Percentiles rank a stretch among this genome's conserved stretches.
These are phyloP conservation scores for Aspergillus alliaceus DNA, from an alignment of 2,329 filamentous ascomycete species.

Conservation along the genomic window DNA sequence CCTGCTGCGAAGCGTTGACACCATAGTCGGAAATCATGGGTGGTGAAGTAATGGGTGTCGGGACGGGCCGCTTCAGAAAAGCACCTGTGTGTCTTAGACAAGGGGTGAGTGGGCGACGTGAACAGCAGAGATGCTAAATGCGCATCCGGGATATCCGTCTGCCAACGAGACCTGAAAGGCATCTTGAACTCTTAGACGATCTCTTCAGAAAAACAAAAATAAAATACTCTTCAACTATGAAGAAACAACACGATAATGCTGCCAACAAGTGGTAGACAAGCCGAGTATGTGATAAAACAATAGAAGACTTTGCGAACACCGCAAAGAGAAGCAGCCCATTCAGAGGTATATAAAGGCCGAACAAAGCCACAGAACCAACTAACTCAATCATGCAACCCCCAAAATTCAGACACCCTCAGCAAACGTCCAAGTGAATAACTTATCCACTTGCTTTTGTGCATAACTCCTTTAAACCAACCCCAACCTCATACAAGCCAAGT, in stretches of 20 bases:
- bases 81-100: conserved; percentile 45
- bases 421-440: background rate
- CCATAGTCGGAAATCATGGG: conserved; percentile 65
- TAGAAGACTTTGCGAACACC: too few species aligned
- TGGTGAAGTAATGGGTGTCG: conserved; percentile 65
- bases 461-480: background rate
- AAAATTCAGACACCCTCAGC: background rate
- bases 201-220: background rate
- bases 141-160: conserved; percentile 46
- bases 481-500: too few species aligned
- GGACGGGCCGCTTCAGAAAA: conserved; percentile 68
- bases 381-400: background rate
- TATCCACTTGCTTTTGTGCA: background rate
- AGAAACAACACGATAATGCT: background rate
- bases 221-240: background rate
- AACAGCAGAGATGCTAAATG: conserved; percentile 48
- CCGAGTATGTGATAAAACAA: background rate
- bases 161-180: conserved; percentile 55
- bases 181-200: conserved; percentile 32
- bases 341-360: too few species aligned
- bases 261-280: background rate
- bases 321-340: too few species aligned
- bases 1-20: conserved; percentile 72
- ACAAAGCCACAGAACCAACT: background rate
- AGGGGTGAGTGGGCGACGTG: conserved; percentile 47